Evolutionary conservation across 257 asterid genomes (phyloP).

Genomic region (Penstemon eatonii): DNA sequence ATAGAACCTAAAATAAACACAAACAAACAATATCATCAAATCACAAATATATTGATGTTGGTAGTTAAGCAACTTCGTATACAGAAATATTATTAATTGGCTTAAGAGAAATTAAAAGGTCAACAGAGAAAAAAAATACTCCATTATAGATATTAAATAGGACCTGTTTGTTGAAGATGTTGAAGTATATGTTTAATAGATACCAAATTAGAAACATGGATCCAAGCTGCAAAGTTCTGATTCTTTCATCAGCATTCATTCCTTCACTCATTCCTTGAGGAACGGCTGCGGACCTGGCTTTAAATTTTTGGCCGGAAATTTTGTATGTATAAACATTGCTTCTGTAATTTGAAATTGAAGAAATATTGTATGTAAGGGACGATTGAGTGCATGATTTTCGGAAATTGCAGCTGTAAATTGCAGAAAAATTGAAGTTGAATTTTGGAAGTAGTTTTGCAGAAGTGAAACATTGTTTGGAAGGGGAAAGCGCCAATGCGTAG

Average conservation of each 20-base stretch:
- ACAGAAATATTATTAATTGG: no score
- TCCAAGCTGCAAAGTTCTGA: slow-evolving; percentile 54
- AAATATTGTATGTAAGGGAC: slow-evolving; percentile 12
- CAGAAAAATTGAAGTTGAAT: slow-evolving; percentile 12
- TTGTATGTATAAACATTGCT: slow-evolving; percentile 1
- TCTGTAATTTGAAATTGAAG: slow-evolving; percentile 23
- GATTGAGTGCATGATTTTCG: slow-evolving; percentile 19
- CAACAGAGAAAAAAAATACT: not conserved
- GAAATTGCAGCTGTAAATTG: slow-evolving; percentile 13
- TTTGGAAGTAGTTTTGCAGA: slow-evolving; percentile 30
- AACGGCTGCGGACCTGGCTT: slow-evolving; percentile 46
- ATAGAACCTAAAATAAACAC: no score
- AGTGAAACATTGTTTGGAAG: slow-evolving; percentile 40
- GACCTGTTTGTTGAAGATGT: slow-evolving; percentile 89
- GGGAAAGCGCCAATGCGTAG: slow-evolving; percentile 46
- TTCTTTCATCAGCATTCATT: slow-evolving; percentile 21
- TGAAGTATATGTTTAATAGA: slow-evolving; percentile 74
- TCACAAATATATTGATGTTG: no score
- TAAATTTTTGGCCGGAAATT: slow-evolving; percentile 27
- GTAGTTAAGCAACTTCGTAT: no score
- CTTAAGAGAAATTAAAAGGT: not conserved
- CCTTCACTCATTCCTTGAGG: slow-evolving; percentile 42
- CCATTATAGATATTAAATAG: not conserved
- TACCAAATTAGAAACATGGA: slow-evolving; percentile 78
- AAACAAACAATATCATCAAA: no score